These are phyloP conservation scores for Lactarius indigo DNA, from an alignment of 768 basidiomycete species.

Conservation along the genomic window DNA sequence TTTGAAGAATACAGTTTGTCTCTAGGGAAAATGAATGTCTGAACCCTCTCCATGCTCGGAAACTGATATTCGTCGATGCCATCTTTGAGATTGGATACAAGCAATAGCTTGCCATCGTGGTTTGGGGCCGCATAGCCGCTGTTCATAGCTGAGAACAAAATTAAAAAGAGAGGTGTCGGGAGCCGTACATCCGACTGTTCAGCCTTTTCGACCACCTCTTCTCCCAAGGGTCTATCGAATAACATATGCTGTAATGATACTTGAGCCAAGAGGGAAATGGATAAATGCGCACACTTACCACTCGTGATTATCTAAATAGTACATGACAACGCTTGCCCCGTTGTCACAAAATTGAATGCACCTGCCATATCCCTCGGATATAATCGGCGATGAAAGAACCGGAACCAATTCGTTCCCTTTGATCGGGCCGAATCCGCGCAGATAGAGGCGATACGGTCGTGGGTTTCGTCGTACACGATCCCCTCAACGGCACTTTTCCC, in stretches of 20 bases:
- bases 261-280: background rate
- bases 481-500: no score
- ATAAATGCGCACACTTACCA: no score
- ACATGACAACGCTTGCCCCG: background rate
- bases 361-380: slow-evolving; percentile 1
- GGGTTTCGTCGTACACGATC: no score
- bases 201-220: slow-evolving; percentile 7
- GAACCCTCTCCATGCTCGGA: slow-evolving; percentile 1
- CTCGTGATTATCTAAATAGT: background rate
- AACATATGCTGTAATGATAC: background rate
- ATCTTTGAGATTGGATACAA: background rate
- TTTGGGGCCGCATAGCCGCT: background rate
- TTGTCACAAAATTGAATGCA: slow-evolving; percentile 2
- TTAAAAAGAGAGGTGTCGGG: background rate
- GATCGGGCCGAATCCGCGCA: background rate
- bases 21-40: background rate
- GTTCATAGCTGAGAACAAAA: background rate
- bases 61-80: background rate
- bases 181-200: slow-evolving; percentile 1
- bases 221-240: slow-evolving; percentile 6
- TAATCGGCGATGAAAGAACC: background rate
- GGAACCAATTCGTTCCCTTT: background rate
- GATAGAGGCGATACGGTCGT: background rate
- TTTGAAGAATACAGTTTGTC: background rate
- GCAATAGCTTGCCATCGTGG: slow-evolving; percentile 1